A percentile compares a stretch with the other conserved stretches of the same genome.
These are phyloP conservation scores for Quercus bicolor DNA, from an alignment of 306 rosid genomes.

Conservation along the genomic window DNA sequence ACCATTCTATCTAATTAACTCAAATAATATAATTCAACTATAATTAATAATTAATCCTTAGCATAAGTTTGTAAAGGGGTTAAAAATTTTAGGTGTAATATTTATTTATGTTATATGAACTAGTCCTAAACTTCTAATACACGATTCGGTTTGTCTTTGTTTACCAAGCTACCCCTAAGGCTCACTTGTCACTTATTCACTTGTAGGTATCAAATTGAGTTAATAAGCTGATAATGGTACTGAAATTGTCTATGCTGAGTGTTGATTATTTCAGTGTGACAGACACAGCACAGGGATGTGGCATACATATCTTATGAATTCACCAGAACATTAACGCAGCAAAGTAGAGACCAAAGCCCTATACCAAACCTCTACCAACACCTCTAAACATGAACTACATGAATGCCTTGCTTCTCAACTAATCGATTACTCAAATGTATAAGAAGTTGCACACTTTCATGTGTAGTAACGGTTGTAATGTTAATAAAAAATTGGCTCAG, in stretches of 20 bases:
- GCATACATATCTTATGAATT: no score
- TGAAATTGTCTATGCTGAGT: not conserved
- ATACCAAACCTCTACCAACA: slow-evolving; percentile 39
- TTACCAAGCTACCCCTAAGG: not conserved
- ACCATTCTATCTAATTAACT: no score
- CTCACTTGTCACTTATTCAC: not conserved
- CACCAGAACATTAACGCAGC: not conserved
- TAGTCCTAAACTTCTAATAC: no score
- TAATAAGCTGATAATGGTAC: not conserved
- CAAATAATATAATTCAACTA: no score
- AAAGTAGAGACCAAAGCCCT: not conserved
- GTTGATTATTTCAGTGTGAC: not conserved
- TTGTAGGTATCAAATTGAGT: not conserved
- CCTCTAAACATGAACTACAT: slow-evolving; percentile 28
- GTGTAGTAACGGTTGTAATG: slow-evolving; percentile 4
- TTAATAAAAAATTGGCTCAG: not conserved
- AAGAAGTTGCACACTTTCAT: slow-evolving; percentile 20
- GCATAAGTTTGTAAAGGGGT: no score
- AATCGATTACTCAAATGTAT: slow-evolving; percentile 11
- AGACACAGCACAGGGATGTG: no score
- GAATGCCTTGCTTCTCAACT: slow-evolving; percentile 63
- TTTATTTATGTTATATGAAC: no score
- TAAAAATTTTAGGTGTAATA: no score
- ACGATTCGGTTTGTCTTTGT: no score
- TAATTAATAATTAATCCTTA: no score